Conservation (phyloP, 2,329 filamentous ascomycete genomes). For the Leptographium flavum region DNA sequence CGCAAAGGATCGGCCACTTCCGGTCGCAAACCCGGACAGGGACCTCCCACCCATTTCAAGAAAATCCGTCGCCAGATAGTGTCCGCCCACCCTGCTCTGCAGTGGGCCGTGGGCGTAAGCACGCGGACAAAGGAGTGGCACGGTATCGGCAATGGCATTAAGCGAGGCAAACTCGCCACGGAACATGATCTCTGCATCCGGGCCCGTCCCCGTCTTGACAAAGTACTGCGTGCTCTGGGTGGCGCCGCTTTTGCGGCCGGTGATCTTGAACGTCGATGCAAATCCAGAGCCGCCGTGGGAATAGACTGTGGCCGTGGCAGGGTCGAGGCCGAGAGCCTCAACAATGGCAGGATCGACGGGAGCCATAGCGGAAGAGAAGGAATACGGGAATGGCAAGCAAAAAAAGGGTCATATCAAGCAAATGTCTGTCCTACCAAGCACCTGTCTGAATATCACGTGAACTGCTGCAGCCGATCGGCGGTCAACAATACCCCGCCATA, state of each 20-base stretch:
- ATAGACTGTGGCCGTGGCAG: conserved; percentile 36
- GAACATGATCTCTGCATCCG: conserved; percentile 54
- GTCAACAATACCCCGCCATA: no score
- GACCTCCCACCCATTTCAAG: conserved; percentile 43
- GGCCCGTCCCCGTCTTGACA: conserved; percentile 53
- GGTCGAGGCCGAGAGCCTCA: conserved; percentile 44
- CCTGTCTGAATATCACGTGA: no score
- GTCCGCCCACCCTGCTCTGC: conserved; percentile 32
- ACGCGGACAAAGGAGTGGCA: conserved; percentile 62
- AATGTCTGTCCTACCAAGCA: no score
- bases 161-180: conserved; percentile 69
- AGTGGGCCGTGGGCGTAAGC: conserved; percentile 58
- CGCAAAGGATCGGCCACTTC: conserved; percentile 45
- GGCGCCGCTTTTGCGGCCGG: conserved; percentile 12
- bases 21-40: no score
- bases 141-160: conserved; percentile 59
- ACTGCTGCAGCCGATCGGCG: no score
- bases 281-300: conserved; percentile 54
- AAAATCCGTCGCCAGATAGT: conserved; percentile 65
- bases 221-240: conserved; percentile 35
- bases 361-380: conserved; percentile 1
- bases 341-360: conserved; percentile 50
- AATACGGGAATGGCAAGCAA: background rate
- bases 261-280: conserved; percentile 41
- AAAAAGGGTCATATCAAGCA: no score